These are phyloP conservation scores for Cryomyces minteri DNA, from an alignment of 495 filamentous ascomycete genomes.

Conservation along the genomic window DNA sequence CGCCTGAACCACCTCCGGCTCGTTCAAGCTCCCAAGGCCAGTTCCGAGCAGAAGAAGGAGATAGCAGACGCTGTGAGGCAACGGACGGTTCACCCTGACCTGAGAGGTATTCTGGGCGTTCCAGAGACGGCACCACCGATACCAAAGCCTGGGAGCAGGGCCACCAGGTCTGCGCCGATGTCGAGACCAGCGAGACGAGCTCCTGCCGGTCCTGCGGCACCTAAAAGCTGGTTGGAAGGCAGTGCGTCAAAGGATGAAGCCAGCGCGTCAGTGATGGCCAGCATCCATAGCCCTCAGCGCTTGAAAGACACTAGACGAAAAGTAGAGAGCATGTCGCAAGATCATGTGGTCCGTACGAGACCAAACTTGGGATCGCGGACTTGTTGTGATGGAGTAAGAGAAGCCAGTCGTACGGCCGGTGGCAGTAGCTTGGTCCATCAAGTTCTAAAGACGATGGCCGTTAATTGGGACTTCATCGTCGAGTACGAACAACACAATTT, in stretches of 20 bases:
- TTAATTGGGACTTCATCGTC: slow-evolving; percentile 50
- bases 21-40: slow-evolving; percentile 14
- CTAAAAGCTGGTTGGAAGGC: slow-evolving; percentile 44
- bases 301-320: neutral
- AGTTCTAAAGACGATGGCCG: slow-evolving; percentile 38
- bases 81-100: slow-evolving; percentile 33
- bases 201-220: slow-evolving; percentile 50
- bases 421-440: slow-evolving; percentile 34
- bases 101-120: slow-evolving; percentile 44
- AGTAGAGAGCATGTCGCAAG: neutral
- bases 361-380: slow-evolving; percentile 17
- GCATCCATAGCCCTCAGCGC: slow-evolving; percentile 2
- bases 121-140: slow-evolving; percentile 50
- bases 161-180: slow-evolving; percentile 4
- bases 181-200: slow-evolving; percentile 17
- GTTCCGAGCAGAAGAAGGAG: slow-evolving; percentile 9
- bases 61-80: slow-evolving; percentile 13
- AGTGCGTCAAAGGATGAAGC: neutral
- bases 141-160: slow-evolving; percentile 34
- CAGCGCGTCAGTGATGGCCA: neutral
- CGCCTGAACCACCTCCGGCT: slow-evolving; percentile 19
- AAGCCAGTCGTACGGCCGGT: slow-evolving; percentile 2
- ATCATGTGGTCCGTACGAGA: slow-evolving; percentile 3
- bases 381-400: no score
- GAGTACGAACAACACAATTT: slow-evolving; percentile 50